A percentile compares a stretch with the other conserved stretches of the same genome.
Evolutionary conservation across 139 green algal species (phyloP).

Genomic region (Nannochloris sp.): DNA sequence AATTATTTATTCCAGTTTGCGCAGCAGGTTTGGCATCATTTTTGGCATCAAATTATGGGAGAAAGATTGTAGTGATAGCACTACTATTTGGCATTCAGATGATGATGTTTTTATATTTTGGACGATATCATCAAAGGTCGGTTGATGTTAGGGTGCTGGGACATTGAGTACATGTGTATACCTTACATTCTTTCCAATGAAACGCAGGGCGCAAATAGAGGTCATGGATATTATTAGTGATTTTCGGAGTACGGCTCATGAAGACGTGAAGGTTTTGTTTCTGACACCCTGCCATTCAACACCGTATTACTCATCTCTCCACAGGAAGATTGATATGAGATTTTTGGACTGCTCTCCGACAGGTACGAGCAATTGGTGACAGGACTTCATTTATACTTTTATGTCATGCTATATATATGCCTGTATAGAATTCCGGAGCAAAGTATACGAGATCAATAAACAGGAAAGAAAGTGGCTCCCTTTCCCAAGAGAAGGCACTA

Average conservation of each 20-base stretch:
- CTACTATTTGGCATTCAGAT: conserved; percentile 22
- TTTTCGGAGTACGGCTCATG: background rate
- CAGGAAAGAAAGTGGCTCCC: conserved; percentile 8
- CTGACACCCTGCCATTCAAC: conserved; percentile 49
- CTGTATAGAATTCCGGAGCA: background rate
- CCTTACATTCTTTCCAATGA: background rate
- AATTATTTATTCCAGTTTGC: conserved; percentile 34
- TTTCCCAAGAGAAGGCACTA: background rate
- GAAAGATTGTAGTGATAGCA: background rate
- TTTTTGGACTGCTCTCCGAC: conserved; percentile 52
- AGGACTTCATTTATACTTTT: background rate
- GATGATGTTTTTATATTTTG: conserved; percentile 23
- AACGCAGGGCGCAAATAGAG: conserved; percentile 5
- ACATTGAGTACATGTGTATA: background rate
- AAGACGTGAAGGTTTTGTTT: conserved; percentile 28
- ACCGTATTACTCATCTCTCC: conserved; percentile 35
- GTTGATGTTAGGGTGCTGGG: background rate
- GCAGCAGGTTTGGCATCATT: conserved; percentile 5
- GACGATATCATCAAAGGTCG: conserved; percentile 27
- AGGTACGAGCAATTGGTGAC: conserved; percentile 8
- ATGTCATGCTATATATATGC: background rate
- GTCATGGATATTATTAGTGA: background rate
- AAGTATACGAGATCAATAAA: background rate
- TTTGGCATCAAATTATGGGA: background rate
- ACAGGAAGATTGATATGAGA: conserved; percentile 25